Evolutionary conservation across 2,329 filamentous ascomycete genomes (phyloP).

Genomic region (Arachnopeziza araneosa): DNA sequence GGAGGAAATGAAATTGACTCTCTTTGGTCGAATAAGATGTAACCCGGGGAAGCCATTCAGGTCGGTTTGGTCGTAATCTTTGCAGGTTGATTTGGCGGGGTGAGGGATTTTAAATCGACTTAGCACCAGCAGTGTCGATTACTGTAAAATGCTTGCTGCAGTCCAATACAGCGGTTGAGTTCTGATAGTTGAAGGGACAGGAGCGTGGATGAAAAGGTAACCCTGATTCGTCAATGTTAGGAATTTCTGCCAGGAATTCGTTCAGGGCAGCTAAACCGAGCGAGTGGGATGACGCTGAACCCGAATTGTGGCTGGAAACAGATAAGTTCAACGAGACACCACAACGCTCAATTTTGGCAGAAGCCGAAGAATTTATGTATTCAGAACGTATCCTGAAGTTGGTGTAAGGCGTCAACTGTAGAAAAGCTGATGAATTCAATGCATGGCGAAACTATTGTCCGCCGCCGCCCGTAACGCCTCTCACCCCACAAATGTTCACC

Average conservation of each 20-base stretch:
- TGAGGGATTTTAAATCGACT: neutral
- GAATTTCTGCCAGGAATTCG: neutral
- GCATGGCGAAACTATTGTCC: neutral
- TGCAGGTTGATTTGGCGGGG: neutral
- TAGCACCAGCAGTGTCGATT: neutral
- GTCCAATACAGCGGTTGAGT: neutral
- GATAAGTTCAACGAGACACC: neutral
- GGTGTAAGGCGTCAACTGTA: neutral
- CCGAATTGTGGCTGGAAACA: neutral
- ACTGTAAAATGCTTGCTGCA: neutral
- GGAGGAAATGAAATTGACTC: conserved; percentile 23
- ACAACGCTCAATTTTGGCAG: neutral
- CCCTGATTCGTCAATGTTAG: neutral
- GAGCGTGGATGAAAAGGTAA: neutral
- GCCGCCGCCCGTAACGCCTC: neutral
- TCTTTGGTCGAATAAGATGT: conserved; percentile 23
- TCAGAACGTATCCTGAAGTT: neutral
- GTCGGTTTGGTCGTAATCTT: neutral
- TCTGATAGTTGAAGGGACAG: neutral
- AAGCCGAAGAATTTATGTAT: neutral
- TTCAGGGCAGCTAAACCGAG: neutral
- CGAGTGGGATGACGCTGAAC: neutral
- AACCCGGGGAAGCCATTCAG: conserved; percentile 26
- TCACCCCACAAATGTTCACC: neutral
- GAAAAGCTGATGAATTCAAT: neutral